Evolutionary conservation across 2,329 filamentous ascomycete genomes (phyloP), one percentile per base, ranked within the genome.

Genomic region (Neonectria punicea): DNA sequence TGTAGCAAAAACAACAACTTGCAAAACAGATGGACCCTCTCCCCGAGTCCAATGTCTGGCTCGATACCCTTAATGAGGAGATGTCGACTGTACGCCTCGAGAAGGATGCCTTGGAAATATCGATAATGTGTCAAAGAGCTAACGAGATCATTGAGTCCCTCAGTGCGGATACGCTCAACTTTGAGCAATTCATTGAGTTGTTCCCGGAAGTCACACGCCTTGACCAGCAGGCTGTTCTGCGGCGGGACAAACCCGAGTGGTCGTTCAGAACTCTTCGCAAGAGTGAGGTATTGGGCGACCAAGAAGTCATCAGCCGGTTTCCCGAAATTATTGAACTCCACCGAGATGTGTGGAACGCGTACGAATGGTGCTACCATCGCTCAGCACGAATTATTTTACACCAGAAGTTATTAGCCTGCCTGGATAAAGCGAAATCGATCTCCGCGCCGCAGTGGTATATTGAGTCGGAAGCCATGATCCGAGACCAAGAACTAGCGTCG

Each of bases 311-410:
- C 0, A 46, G 32, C 3, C 62, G 51, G 54, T 61, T 76, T 14
- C 73, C 76, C 1, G 70, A 70, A 2, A 71, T 61, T 1, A 63
- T 81, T 10, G 72, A 81, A 58, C 63, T 82, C 3, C 80, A 81
- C 58, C 62, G 70, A 4, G 80, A 81, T 66, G 56, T 81, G 0
- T 81, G 80, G 80, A 79, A 78, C 62, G 75, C 78, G 5, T 82
- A 82, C 46, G 80, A 81, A 62, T 81, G 79, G 77, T 80, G 81
- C 51, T 81, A 81, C 53, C 77, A 80, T 50, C 73, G 79, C 3
- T 75, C 79, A 30, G 79, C 77, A 5, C 73, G 78, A 4, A 78
- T 80, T 25, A 73, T 80, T n/a, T 70, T 80, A 5, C 74, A 78
- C 16, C 73, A 79, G 54, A 77, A 80, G 20, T 61, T 81, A 1